Conservation (phyloP, 2,329 filamentous ascomycete genomes). For the Fusarium sp. region DNA sequence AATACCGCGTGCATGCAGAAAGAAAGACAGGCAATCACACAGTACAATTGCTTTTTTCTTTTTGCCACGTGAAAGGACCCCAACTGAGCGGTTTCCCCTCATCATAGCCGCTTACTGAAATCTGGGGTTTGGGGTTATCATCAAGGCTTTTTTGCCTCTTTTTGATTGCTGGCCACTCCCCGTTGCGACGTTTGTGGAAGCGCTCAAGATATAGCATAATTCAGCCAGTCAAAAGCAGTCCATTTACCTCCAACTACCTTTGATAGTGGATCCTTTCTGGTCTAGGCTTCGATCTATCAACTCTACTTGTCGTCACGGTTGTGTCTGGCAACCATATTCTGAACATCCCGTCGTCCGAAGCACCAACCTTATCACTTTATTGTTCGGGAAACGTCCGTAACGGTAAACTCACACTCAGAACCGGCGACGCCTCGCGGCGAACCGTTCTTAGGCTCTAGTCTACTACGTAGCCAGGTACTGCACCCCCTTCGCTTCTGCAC, state of each 20-base stretch:
- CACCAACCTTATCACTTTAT: slow-evolving; percentile 13
- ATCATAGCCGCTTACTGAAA: slow-evolving; percentile 6
- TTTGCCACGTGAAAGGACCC: slow-evolving; percentile 19
- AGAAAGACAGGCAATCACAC: slow-evolving; percentile 12
- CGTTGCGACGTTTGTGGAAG: slow-evolving; percentile 11
- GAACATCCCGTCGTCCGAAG: slow-evolving; percentile 45
- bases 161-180: slow-evolving; percentile 24
- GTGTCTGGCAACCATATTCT: slow-evolving; percentile 26
- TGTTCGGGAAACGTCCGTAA: slow-evolving; percentile 40
- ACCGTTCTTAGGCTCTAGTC: slow-evolving; percentile 11
- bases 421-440: slow-evolving; percentile 22
- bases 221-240: slow-evolving; percentile 35
- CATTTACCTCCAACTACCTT: slow-evolving; percentile 28
- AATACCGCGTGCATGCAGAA: not conserved
- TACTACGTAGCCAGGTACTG: slow-evolving; percentile 11
- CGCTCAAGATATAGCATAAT: slow-evolving; percentile 11
- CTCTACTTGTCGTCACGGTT: slow-evolving; percentile 32
- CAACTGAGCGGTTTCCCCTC: slow-evolving; percentile 22
- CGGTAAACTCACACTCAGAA: slow-evolving; percentile 17
- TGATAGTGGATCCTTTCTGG: slow-evolving; percentile 36
- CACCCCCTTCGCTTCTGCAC: slow-evolving; percentile 20
- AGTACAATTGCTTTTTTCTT: not conserved
- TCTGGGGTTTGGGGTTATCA: slow-evolving; percentile 21
- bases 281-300: slow-evolving; percentile 34
- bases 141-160: not conserved